Conservation (phyloP, 345 rosid genomes). For the Gossypium arboreum region DNA sequence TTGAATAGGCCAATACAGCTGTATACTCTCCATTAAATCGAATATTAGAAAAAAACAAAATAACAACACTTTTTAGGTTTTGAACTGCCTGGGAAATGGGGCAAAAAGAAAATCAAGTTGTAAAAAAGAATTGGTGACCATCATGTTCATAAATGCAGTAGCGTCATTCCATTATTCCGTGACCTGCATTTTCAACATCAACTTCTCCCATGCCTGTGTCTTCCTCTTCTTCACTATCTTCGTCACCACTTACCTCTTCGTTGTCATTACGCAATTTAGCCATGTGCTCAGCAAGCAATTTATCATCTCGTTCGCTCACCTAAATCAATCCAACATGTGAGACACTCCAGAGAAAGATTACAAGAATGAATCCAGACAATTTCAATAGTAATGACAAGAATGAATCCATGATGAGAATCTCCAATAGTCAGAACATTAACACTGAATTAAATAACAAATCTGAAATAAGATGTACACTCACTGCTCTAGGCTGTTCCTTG, state of each 20-base stretch:
- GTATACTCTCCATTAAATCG: neutral
- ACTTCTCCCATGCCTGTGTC: slow-evolving; percentile 91
- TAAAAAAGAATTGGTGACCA: neutral
- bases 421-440: neutral
- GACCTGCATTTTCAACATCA: slow-evolving; percentile 54
- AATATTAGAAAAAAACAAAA: slow-evolving; percentile 12
- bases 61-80: neutral
- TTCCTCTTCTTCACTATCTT: slow-evolving; percentile 94
- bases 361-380: neutral
- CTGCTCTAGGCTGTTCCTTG: slow-evolving; percentile 93
- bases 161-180: slow-evolving; percentile 58
- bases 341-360: slow-evolving; percentile 1
- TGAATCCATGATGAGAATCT: neutral
- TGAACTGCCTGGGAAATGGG: neutral
- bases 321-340: slow-evolving; percentile 26
- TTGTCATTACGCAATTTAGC: slow-evolving; percentile 70
- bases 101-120: neutral
- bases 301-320: slow-evolving; percentile 99
- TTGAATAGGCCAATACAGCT: neutral
- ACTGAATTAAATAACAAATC: neutral
- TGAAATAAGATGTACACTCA: slow-evolving; percentile 33
- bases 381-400: neutral
- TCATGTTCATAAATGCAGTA: neutral
- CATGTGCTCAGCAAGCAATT: slow-evolving; percentile 94
- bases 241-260: slow-evolving; percentile 93